Percentiles rank a stretch among this genome's conserved stretches.
phyloP scores from a whole-genome alignment of 257 asterid species.

The Penstemon eatonii region DNA sequence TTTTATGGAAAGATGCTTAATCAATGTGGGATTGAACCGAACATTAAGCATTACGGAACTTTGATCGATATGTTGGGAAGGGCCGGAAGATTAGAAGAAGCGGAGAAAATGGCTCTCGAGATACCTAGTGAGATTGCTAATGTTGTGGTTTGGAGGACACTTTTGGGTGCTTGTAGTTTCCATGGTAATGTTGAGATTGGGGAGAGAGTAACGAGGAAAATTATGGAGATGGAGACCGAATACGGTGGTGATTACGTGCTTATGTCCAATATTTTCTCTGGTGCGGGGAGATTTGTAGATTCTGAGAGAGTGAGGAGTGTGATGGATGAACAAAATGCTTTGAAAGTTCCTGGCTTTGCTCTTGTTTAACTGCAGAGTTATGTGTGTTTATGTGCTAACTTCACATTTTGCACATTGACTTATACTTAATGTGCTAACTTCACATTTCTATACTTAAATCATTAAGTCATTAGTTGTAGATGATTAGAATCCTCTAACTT shows the following conservation, averaged over 20 bases:
- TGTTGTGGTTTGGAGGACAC: constrained; percentile 74
- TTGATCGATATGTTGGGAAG: constrained; percentile 77
- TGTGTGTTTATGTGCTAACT: not conserved
- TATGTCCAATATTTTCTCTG: constrained; percentile 63
- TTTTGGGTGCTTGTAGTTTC: constrained; percentile 73
- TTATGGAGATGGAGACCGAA: constrained; percentile 58
- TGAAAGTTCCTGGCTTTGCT: constrained; percentile 55
- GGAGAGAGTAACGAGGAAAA: constrained; percentile 49
- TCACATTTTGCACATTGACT: not conserved
- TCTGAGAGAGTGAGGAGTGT: constrained; percentile 59
- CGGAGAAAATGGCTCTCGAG: constrained; percentile 57
- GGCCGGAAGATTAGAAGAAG: constrained; percentile 82
- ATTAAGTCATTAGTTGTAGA: too few species aligned
- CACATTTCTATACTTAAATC: too few species aligned
- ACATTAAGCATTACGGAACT: constrained; percentile 63
- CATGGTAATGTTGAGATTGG: constrained; percentile 71
- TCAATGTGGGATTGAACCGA: constrained; percentile 43
- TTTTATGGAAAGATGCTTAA: constrained; percentile 57
- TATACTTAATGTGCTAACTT: too few species aligned
- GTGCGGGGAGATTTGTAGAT: constrained; percentile 59
- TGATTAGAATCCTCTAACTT: too few species aligned
- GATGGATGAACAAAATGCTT: constrained; percentile 54
- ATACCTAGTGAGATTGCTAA: constrained; percentile 46
- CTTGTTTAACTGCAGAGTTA: constrained; percentile 24
- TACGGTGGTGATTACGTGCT: constrained; percentile 83